These are phyloP conservation scores for Nannizzia gypsea DNA, from an alignment of 2,329 filamentous ascomycete genomes.

Conservation along the genomic window DNA sequence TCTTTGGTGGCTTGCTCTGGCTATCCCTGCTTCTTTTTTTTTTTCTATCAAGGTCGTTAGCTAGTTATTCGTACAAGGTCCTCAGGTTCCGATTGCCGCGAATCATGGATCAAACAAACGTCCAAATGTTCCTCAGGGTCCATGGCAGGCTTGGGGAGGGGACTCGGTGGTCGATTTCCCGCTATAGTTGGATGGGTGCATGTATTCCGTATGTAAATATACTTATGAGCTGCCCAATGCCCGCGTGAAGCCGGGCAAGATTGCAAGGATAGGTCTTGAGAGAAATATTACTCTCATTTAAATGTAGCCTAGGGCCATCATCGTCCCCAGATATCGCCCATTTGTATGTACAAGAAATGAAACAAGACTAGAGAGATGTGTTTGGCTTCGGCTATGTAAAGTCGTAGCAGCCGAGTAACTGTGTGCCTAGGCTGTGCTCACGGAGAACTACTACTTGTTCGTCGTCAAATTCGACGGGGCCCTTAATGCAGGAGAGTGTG, in stretches of 20 bases:
- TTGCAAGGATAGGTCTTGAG: background rate
- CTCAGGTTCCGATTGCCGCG: background rate
- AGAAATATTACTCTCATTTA: background rate
- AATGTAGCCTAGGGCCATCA: background rate
- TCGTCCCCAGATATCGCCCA: background rate
- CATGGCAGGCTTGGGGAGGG: background rate
- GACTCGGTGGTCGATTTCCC: background rate
- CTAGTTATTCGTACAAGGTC: background rate
- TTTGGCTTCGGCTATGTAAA: constrained; percentile 48
- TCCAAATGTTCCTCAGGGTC: background rate
- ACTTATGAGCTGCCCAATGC: background rate
- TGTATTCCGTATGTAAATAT: background rate
- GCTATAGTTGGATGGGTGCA: background rate
- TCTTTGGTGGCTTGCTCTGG: background rate
- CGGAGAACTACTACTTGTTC: constrained; percentile 81
- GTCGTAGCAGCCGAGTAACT: constrained; percentile 73
- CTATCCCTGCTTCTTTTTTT: constrained; percentile 1
- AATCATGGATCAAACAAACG: background rate
- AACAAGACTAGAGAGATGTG: background rate
- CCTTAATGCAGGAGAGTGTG: constrained; percentile 34
- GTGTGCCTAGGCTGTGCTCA: constrained; percentile 52
- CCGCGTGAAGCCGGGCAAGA: background rate
- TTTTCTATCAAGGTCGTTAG: background rate
- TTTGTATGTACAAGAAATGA: background rate
- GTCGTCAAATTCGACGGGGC: constrained; percentile 79